A percentile compares a stretch with the other conserved stretches of the same genome.
These are phyloP conservation scores for Picochlorum sp. DNA, from an alignment of 139 green algal species.

Conservation along the genomic window DNA sequence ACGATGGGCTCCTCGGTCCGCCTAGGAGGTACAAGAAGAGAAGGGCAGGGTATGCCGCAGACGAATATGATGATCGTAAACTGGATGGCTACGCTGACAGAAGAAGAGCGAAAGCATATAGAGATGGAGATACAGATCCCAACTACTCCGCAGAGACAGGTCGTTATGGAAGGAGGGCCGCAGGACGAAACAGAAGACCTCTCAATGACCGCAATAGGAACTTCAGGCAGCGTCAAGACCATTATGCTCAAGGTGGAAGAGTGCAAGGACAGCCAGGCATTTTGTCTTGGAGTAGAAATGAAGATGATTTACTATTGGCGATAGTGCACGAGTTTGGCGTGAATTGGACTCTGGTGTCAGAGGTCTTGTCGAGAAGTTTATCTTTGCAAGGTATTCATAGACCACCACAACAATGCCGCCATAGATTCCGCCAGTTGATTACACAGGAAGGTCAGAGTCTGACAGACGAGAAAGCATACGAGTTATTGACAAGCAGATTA, in stretches of 20 bases:
- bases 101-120: not conserved
- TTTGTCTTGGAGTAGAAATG: conserved; percentile 25
- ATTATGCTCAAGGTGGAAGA: not conserved
- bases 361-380: conserved; percentile 39
- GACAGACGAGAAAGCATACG: conserved; percentile 23
- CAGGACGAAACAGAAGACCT: not conserved
- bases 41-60: not conserved
- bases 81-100: conserved; percentile 1
- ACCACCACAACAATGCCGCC: conserved; percentile 31
- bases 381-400: conserved; percentile 47
- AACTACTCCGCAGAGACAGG: not conserved
- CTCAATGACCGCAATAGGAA: conserved; percentile 1
- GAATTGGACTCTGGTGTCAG: conserved; percentile 60
- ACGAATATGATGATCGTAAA: not conserved
- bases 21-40: not conserved
- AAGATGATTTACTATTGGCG: conserved; percentile 58
- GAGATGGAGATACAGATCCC: not conserved
- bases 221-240: conserved; percentile 5
- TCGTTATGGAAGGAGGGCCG: not conserved
- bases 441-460: conserved; percentile 8
- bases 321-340: conserved; percentile 63
- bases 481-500: conserved; percentile 15
- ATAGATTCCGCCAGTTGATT: conserved; percentile 30
- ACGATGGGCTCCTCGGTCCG: not conserved
- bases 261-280: not conserved